Evolutionary conservation across 2,329 filamentous ascomycete genomes (phyloP).

Genomic region (Trichoderma endophyticum): DNA sequence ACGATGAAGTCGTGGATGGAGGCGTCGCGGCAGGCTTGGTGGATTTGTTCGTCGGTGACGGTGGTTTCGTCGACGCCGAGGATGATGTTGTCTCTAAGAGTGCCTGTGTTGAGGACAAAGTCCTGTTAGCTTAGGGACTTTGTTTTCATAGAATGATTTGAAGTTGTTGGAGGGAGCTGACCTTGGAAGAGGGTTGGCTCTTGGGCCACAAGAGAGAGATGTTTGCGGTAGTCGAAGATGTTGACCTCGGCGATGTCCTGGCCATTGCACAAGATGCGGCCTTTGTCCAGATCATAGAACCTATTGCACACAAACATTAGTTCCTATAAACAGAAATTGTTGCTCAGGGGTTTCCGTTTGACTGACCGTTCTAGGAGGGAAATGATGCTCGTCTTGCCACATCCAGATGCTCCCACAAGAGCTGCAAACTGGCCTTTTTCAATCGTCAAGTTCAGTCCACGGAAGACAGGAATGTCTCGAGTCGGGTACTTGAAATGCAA

Average conservation of each 20-base stretch:
- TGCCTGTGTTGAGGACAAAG: slow-evolving; percentile 34
- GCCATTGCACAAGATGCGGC: slow-evolving; percentile 63
- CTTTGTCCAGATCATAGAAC: slow-evolving; percentile 67
- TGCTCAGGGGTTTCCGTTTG: background rate
- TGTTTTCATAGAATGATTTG: background rate
- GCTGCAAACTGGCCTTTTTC: slow-evolving; percentile 68
- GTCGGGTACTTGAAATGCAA: slow-evolving; percentile 61
- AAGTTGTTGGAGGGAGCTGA: slow-evolving; percentile 19
- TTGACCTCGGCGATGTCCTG: slow-evolving; percentile 57
- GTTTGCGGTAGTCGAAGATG: slow-evolving; percentile 58
- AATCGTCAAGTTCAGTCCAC: slow-evolving; percentile 60
- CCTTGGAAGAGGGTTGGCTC: slow-evolving; percentile 71
- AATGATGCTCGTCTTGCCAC: slow-evolving; percentile 71
- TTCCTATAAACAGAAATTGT: background rate
- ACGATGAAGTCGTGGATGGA: slow-evolving; percentile 70
- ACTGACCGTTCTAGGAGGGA: slow-evolving; percentile 52
- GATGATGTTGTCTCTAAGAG: slow-evolving; percentile 66
- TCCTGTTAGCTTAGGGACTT: background rate
- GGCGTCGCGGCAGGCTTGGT: slow-evolving; percentile 56
- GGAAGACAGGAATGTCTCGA: slow-evolving; percentile 55
- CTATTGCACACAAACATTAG: slow-evolving; percentile 27
- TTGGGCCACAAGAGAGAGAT: slow-evolving; percentile 70
- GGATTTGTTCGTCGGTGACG: slow-evolving; percentile 50
- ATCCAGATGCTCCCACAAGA: slow-evolving; percentile 67
- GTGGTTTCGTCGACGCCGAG: slow-evolving; percentile 57